Evolutionary conservation across 2,329 filamentous ascomycete species (phyloP).

Genomic region (Thielaviopsis punctulata): DNA sequence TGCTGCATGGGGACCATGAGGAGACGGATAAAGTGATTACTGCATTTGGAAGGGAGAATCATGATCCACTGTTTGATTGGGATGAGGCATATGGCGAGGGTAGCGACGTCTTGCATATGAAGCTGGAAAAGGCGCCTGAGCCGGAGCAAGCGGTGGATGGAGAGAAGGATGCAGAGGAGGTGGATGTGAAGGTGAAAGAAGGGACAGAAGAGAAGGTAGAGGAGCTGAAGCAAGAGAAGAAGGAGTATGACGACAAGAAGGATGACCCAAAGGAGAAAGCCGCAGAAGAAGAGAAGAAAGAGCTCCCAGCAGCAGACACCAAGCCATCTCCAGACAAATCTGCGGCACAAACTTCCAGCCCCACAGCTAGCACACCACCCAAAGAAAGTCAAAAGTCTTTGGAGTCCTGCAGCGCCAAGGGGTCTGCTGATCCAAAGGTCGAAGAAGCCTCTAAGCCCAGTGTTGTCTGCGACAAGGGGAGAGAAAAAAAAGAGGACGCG

Average conservation of each 20-base stretch:
- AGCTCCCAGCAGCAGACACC: neutral
- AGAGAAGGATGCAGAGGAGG: neutral
- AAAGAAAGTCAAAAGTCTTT: neutral
- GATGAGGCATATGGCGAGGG: conserved; percentile 55
- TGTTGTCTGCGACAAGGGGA: no score
- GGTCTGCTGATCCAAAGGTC: neutral
- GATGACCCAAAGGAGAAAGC: no score
- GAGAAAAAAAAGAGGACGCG: neutral
- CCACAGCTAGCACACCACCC: neutral
- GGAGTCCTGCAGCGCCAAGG: neutral
- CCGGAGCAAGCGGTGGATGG: conserved; percentile 14
- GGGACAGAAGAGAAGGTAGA: neutral
- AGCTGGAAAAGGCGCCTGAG: neutral
- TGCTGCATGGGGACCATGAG: conserved; percentile 51
- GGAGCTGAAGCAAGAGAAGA: neutral
- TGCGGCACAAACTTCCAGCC: no score
- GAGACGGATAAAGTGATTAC: conserved; percentile 53
- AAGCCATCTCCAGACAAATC: neutral
- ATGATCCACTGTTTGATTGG: conserved; percentile 57
- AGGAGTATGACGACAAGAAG: neutral
- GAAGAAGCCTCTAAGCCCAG: no score
- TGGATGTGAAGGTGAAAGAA: neutral
- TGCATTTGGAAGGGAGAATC: conserved; percentile 78
- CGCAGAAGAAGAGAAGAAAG: neutral
- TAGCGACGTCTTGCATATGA: conserved; percentile 65